Evolutionary conservation across 805 yeast species (phyloP).

Genomic region (Candida fluviatilis): DNA sequence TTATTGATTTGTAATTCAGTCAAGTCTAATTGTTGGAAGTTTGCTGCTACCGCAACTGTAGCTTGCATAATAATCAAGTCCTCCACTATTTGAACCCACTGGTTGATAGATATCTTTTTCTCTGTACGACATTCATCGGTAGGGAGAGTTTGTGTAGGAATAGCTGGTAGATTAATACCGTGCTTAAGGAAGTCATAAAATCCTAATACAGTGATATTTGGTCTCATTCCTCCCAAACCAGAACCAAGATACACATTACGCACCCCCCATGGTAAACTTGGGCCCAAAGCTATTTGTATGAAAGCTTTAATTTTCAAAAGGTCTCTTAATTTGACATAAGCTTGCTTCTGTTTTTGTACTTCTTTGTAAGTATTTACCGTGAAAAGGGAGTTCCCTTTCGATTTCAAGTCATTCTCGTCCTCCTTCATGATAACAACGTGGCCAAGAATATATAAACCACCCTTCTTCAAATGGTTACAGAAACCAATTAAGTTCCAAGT

Average conservation of each 20-base stretch:
- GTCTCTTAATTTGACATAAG: slow-evolving; percentile 85
- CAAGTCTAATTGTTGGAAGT: slow-evolving; percentile 64
- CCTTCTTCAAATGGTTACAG: slow-evolving; percentile 92
- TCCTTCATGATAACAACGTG: slow-evolving; percentile 73
- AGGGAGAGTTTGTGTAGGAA: slow-evolving; percentile 42
- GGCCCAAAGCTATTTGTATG: slow-evolving; percentile 87
- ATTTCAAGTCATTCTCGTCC: slow-evolving; percentile 14
- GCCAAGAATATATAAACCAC: slow-evolving; percentile 88
- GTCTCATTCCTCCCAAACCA: slow-evolving; percentile 98
- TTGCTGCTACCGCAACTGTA: slow-evolving; percentile 91
- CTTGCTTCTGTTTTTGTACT: slow-evolving; percentile 64
- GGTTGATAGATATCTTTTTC: slow-evolving; percentile 59
- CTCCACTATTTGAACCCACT: slow-evolving; percentile 92
- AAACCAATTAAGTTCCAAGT: slow-evolving; percentile 89
- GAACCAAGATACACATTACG: slow-evolving; percentile 88
- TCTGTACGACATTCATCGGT: slow-evolving; percentile 79
- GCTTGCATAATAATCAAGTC: slow-evolving; percentile 85
- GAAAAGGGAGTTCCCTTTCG: slow-evolving; percentile 38
- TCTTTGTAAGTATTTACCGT: slow-evolving; percentile 53
- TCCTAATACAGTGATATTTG: slow-evolving; percentile 90
- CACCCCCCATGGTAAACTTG: slow-evolving; percentile 90
- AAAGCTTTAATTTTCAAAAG: slow-evolving; percentile 80
- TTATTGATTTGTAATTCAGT: slow-evolving; percentile 38
- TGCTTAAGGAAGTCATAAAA: slow-evolving; percentile 64
- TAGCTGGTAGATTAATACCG: slow-evolving; percentile 28